Evolutionary conservation across 106 monocot genomes (phyloP).

Genomic region (Amphibolis antarctica): DNA sequence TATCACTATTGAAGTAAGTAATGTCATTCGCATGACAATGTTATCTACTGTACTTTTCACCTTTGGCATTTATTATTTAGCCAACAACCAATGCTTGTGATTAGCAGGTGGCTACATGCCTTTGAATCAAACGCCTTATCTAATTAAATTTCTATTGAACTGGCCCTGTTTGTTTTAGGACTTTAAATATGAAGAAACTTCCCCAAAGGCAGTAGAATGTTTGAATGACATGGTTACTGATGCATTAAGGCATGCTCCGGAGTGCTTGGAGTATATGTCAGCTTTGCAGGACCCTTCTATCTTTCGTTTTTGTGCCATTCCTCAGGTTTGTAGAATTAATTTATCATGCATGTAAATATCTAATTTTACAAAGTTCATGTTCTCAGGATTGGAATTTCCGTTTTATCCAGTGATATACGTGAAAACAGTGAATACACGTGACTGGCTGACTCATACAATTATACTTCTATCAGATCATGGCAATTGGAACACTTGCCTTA

Average conservation of each 20-base stretch:
- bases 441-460: not conserved
- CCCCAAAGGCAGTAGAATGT: conserved; percentile 67
- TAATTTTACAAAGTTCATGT: too few species aligned
- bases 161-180: conserved; percentile 32
- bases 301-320: conserved; percentile 95
- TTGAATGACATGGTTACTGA: conserved; percentile 95
- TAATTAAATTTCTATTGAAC: not conserved
- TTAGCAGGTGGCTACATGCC: not conserved
- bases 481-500: conserved; percentile 88
- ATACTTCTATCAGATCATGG: conserved; percentile 62
- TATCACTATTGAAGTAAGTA: not conserved
- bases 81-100: not conserved
- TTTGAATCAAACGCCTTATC: not conserved
- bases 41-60: too few species aligned
- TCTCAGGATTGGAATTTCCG: not conserved
- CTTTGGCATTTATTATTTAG: too few species aligned
- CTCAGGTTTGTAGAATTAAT: conserved; percentile 43
- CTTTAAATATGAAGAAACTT: conserved; percentile 74
- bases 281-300: conserved; percentile 47
- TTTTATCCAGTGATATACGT: not conserved
- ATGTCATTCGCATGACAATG: too few species aligned
- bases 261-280: conserved; percentile 78
- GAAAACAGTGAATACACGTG: not conserved
- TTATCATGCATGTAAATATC: too few species aligned
- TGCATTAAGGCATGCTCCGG: conserved; percentile 79